Evolutionary conservation across 2,329 filamentous ascomycete species (phyloP), one percentile per base, ranked within the genome.

Genomic region (Orbilia ellipsospora): DNA sequence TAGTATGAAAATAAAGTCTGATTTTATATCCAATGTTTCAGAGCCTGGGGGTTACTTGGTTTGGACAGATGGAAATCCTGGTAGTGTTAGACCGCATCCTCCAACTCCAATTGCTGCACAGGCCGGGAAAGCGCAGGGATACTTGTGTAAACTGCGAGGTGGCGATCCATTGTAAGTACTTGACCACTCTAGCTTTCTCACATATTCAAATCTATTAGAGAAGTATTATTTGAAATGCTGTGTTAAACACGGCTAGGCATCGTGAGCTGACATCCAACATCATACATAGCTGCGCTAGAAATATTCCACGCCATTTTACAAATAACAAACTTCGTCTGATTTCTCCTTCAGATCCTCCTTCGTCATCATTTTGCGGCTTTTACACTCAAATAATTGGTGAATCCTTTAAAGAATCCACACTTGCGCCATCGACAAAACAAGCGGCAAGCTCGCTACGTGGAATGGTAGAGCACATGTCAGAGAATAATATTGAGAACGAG

Each of bases 81-180:
- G 44, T 6, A 18, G 44, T n/a, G 13, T 48, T 48, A 15, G 16
- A n/a, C 15, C 44, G 16, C 13, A 15, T 18, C 44, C 44, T 48
- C 44, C 44, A 18, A 48, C 44, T n/a, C 44, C 44, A 1, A 48
- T 48, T 48, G 44, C 44, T 13, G 13, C 15, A 5, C 15, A 48
- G 6, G 15, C 16, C 1, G 44, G 15, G 7, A 6, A 15, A n/a
- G 15, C 16, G 44, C 15, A 61, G 6, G 45, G 18, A 1, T 59
- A 68, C 20, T 50, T 68, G 54, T 68, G 64, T 50, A 57, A 54
- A 60, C 42, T 60, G 1, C 54, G 64, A 4, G 64, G 64, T 15
- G 64, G 64, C 8, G 55, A 68, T 45, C 55, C 64, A 23, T 54
- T 60, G 64, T 68, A 61, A 59, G 64, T 68, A 16, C 13, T 12